Base-by-base conservation (phyloP, 768 basidiomycete species). In the Macrolepiota albuminosa region DNA sequence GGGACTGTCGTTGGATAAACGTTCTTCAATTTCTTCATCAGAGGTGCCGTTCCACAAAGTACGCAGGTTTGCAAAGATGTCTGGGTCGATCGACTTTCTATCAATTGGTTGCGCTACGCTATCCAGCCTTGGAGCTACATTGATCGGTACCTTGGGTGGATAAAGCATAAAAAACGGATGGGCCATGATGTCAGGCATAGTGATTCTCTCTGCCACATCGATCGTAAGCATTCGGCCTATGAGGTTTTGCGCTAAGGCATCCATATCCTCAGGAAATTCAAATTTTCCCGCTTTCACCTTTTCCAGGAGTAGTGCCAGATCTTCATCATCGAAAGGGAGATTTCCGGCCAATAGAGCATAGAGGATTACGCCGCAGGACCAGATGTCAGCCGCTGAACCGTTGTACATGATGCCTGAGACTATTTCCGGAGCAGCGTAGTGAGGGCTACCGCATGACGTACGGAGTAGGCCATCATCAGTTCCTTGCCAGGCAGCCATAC, bases 311-410 rank as follows among this genome's bases (percentile, higher is more conserved):
- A 81, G 74, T 2, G 81, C 79, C 51, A 89, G 79, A 68, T 95
- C 88, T 64, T 95, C 91, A 69, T 95, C 89, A 70, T 98, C 94
- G 67, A 98, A 98, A 1, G 95, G 95, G n/a, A 97, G 79, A 46
- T 83, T 80, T 6, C 94, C 93, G 4, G 86, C 84, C 42, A 98
- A 79, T n/a, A 98, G 78, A 21, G 93, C 93, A 66, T 86, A 93
- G 57, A 98, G 81, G 64, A 96, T 94, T 69, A 98, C 85, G 58
- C 95, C 95, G 67, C 95, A 95, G 43, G 94, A 96, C 95, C 95
- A 98, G 69, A 95, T 92, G 73, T 98, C 95, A 21, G 93, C 86
- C n/a, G 84, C 80, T 3, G 87, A 82, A 8, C 95, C 95, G 66
- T 93, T 83, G 71, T 98, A 98, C 4, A 86, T 82, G 48, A 84